phyloP scores from a whole-genome alignment of 23 red algal genomes.

The Porphyridium purpureum region DNA sequence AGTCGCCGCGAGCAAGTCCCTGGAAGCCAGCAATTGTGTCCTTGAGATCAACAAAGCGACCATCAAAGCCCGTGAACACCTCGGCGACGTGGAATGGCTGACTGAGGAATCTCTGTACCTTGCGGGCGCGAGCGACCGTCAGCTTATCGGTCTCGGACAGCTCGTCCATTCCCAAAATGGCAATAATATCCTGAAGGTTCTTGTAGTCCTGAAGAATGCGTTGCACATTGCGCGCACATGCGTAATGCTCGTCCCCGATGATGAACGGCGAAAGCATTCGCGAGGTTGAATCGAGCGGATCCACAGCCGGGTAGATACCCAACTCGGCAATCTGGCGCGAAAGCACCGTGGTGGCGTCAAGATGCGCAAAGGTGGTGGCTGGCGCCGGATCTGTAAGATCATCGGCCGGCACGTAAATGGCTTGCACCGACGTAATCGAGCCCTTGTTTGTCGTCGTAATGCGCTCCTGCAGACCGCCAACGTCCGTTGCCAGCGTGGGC shows the following conservation, averaged over 20 bases:
- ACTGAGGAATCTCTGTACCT: slow-evolving; percentile 95
- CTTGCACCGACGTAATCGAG: slow-evolving; percentile 98
- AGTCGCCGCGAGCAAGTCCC: slow-evolving; percentile 78
- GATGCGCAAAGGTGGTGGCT: slow-evolving; percentile 98
- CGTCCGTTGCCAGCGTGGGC: slow-evolving; percentile 94
- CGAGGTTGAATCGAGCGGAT: slow-evolving; percentile 93
- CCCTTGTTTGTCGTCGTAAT: slow-evolving; percentile 95
- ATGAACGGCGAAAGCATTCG: slow-evolving; percentile 96
- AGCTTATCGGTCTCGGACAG: slow-evolving; percentile 97
- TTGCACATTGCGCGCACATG: slow-evolving; percentile 82
- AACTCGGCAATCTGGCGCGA: slow-evolving; percentile 97
- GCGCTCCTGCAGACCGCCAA: slow-evolving; percentile 95
- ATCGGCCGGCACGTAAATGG: slow-evolving; percentile 99
- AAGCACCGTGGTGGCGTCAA: slow-evolving; percentile 98
- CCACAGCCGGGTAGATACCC: slow-evolving; percentile 99
- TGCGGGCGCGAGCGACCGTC: slow-evolving; percentile 87
- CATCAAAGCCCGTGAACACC: slow-evolving; percentile 94
- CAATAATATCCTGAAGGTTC: slow-evolving; percentile 98
- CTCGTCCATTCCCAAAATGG: slow-evolving; percentile 99
- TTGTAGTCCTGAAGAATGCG: slow-evolving; percentile 94
- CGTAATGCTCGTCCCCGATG: slow-evolving; percentile 93
- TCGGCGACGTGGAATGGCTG: slow-evolving; percentile 99
- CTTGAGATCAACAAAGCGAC: slow-evolving; percentile 93
- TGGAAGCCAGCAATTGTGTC: slow-evolving; percentile 92
- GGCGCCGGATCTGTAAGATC: slow-evolving; percentile 99